Percentiles rank a stretch among this genome's conserved stretches.
phyloP scores from a whole-genome alignment of 2,329 filamentous ascomycete genomes.

The Neopestalotiopsis sp. region DNA sequence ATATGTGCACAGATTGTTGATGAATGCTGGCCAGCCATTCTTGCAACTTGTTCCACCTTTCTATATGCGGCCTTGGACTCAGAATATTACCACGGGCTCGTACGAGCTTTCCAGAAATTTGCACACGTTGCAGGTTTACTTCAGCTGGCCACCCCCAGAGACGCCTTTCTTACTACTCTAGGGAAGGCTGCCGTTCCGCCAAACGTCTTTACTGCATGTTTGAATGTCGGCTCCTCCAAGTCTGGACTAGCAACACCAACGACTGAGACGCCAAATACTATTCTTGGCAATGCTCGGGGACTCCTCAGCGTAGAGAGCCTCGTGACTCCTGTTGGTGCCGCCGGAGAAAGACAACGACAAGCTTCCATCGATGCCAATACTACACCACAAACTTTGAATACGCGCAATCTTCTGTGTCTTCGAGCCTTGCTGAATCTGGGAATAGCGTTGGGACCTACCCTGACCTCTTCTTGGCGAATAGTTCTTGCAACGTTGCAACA shows the following conservation, averaged over 20 bases:
- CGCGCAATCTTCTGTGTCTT: slow-evolving; percentile 87
- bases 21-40: slow-evolving; percentile 91
- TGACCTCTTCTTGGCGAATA: slow-evolving; percentile 87
- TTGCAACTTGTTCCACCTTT: slow-evolving; percentile 95
- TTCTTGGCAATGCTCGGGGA: slow-evolving; percentile 74
- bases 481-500: slow-evolving; percentile 91
- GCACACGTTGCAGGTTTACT: slow-evolving; percentile 92
- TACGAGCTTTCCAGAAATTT: slow-evolving; percentile 92
- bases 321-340: slow-evolving; percentile 60
- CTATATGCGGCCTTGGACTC: slow-evolving; percentile 89
- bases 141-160: slow-evolving; percentile 81
- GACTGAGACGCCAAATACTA: slow-evolving; percentile 57
- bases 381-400: slow-evolving; percentile 68
- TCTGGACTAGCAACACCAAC: slow-evolving; percentile 49
- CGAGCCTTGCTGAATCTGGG: slow-evolving; percentile 92
- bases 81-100: slow-evolving; percentile 90
- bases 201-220: slow-evolving; percentile 69
- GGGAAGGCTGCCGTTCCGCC: slow-evolving; percentile 92
- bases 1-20: slow-evolving; percentile 84
- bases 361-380: slow-evolving; percentile 58
- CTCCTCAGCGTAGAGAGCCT: slow-evolving; percentile 76
- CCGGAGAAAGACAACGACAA: slow-evolving; percentile 64
- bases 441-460: slow-evolving; percentile 88
- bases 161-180: slow-evolving; percentile 92
- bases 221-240: slow-evolving; percentile 53